Evolutionary conservation across 179 eudicot species (phyloP).

Genomic region (Nepenthes alata): DNA sequence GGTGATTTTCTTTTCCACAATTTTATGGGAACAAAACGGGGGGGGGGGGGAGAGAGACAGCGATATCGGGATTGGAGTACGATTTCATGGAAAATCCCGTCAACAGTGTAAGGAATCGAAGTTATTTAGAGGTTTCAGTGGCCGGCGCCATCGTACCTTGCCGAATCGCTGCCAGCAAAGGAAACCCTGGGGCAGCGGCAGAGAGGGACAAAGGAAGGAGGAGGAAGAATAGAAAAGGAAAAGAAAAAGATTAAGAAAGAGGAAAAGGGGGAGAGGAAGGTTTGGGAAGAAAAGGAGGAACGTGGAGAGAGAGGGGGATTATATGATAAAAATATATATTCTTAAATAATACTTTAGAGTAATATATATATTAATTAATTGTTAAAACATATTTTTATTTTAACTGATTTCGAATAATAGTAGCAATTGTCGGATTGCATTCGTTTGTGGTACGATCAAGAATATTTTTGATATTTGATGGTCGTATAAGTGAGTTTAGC

Average conservation of each 20-base stretch:
- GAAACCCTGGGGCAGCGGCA: not conserved
- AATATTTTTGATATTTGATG: too few relatives aligned
- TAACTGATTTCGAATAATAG: too few relatives aligned
- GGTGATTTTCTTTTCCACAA: too few relatives aligned
- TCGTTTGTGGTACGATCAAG: too few relatives aligned
- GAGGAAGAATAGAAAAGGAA: not conserved
- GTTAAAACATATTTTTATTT: too few relatives aligned
- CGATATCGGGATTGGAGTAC: not conserved
- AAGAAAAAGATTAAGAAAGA: not conserved
- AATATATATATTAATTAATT: too few relatives aligned
- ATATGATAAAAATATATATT: not conserved
- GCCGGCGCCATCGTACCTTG: not conserved
- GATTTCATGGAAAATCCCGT: not conserved
- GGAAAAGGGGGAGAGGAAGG: not conserved
- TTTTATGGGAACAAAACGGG: not conserved
- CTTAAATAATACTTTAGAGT: not conserved
- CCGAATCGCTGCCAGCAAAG: not conserved
- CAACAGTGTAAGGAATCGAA: not conserved
- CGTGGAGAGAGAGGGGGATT: not conserved
- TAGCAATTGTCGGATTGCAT: too few relatives aligned
- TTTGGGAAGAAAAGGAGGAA: not conserved
- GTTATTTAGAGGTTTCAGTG: too few relatives aligned
- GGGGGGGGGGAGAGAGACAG: slow-evolving; percentile 5
- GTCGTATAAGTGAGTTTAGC: too few relatives aligned
- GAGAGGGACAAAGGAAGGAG: not conserved